Conservation (phyloP, 768 basidiomycete genomes). For the Pholiota conissans region DNA sequence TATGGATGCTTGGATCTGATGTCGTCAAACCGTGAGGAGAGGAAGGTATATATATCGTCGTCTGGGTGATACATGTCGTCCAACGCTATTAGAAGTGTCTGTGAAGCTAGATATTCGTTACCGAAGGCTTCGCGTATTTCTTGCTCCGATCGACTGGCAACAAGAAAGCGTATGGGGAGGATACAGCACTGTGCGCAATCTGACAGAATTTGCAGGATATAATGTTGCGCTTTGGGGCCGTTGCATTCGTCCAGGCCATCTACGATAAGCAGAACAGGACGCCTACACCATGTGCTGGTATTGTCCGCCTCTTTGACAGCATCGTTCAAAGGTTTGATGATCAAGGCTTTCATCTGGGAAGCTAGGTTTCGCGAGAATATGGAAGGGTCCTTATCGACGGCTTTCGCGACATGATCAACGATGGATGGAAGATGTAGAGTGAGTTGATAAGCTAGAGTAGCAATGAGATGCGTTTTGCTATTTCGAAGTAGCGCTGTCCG, state of each 20-base stretch:
- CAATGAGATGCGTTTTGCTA: constrained; percentile 4
- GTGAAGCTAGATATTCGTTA: background rate
- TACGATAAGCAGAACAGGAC: constrained; percentile 9
- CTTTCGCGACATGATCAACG: background rate
- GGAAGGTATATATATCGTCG: constrained; percentile 8
- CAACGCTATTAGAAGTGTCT: background rate
- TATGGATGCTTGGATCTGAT: constrained; percentile 12
- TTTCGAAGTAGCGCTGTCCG: constrained; percentile 4
- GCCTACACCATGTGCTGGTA: background rate
- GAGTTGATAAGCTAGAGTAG: constrained; percentile 18
- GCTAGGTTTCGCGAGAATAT: constrained; percentile 6
- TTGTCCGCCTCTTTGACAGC: background rate
- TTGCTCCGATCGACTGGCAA: constrained; percentile 16
- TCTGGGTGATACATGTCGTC: constrained; percentile 9
- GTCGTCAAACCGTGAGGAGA: constrained; percentile 5
- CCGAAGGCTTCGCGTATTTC: constrained; percentile 9
- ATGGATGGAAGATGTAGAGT: constrained; percentile 9
- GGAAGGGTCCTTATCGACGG: constrained; percentile 8
- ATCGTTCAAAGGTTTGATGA: constrained; percentile 1
- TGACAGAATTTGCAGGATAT: constrained; percentile 5
- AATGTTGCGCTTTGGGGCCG: background rate
- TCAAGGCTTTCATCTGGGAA: constrained; percentile 7
- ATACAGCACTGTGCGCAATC: background rate
- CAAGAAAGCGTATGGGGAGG: constrained; percentile 11
- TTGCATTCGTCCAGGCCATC: constrained; percentile 21